Conservation (phyloP, 768 basidiomycete species). For the Hypholoma sublateritium region DNA sequence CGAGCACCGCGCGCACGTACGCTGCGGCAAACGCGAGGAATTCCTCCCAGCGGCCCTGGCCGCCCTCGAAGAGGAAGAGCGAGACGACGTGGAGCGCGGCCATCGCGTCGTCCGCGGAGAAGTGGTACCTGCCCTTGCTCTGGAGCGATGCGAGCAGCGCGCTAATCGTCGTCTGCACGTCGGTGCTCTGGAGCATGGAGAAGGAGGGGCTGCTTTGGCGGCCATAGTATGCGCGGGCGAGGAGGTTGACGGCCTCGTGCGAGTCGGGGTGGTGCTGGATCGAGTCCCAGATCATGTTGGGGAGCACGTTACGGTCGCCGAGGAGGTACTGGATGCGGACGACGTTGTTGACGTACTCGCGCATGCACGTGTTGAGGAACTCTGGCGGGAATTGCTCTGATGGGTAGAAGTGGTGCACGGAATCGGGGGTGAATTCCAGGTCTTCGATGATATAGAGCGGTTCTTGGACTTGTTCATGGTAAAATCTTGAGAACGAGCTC, state of each 20-base stretch:
- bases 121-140: slow-evolving; percentile 1
- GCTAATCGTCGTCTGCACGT: slow-evolving; percentile 22
- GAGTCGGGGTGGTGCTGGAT: slow-evolving; percentile 47
- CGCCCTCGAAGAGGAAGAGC: slow-evolving; percentile 76
- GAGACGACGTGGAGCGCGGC: slow-evolving; percentile 77
- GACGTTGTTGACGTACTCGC: slow-evolving; percentile 60
- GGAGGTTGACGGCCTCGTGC: slow-evolving; percentile 58
- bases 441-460: slow-evolving; percentile 11
- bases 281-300: slow-evolving; percentile 48
- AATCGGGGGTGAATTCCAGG: background rate
- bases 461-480: slow-evolving; percentile 9
- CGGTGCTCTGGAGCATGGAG: slow-evolving; percentile 24
- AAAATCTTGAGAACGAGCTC: slow-evolving; percentile 30
- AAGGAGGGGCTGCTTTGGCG: slow-evolving; percentile 21
- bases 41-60: slow-evolving; percentile 63
- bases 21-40: slow-evolving; percentile 63
- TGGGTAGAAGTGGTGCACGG: slow-evolving; percentile 11
- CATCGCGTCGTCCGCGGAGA: slow-evolving; percentile 70
- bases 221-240: slow-evolving; percentile 56
- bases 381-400: slow-evolving; percentile 15
- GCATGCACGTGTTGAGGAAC: slow-evolving; percentile 28
- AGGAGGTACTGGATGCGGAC: slow-evolving; percentile 71
- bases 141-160: slow-evolving; percentile 22
- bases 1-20: slow-evolving; percentile 53
- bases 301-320: slow-evolving; percentile 47